Evolutionary conservation across 1,139 yeast genomes (phyloP), one percentile per base, ranked within the genome.

Genomic region (Yamadazyma sp.): DNA sequence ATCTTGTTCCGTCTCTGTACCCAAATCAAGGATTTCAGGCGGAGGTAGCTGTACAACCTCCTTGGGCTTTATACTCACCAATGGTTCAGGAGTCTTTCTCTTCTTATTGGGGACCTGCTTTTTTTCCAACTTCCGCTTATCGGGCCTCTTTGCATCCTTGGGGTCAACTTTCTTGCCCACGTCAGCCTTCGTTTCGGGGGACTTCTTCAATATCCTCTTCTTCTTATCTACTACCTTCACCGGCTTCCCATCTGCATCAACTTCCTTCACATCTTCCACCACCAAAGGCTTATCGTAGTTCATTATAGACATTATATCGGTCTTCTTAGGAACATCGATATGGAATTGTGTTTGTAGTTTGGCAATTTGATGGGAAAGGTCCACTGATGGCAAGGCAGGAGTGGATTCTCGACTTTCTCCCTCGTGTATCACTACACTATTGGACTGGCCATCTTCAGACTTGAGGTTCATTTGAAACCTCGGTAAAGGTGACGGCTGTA

Each of bases 221-320:
- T 40, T 22, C 16, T 29, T 28, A 31, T 39, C 31, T 28, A 42
- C 27, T 28, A 41, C 36, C 31, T 33, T 38, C 14, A 31, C 36
- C 10, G 23, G 17, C 18, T 25, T 36, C 3, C n/a, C 20, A 14
- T 25, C 17, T 10, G 16, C 17, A 3, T 22, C 28, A 12, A 15
- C 12, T n/a, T 34, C 37, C 25, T 27, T 34, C 17, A 27, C 27
- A n/a, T 39, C 43, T 14, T 42, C 43, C 17, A 40, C 43, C 2
- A 38, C 40, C 33, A 42, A 37, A 7, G 59, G 66, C 34, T 63
- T 65, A 35, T 66, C 71, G 15, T 54, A 45, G 45, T 68, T 67
- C 40, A 67, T 68, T 26, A 68, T 63, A 14, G 71, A 63, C 41
- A 59, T 64, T 24, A 68, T 67, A 8, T 72, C 64, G 0, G 74